Conservation (phyloP, 305 asterid genomes). For the Coffea humblotiana region DNA sequence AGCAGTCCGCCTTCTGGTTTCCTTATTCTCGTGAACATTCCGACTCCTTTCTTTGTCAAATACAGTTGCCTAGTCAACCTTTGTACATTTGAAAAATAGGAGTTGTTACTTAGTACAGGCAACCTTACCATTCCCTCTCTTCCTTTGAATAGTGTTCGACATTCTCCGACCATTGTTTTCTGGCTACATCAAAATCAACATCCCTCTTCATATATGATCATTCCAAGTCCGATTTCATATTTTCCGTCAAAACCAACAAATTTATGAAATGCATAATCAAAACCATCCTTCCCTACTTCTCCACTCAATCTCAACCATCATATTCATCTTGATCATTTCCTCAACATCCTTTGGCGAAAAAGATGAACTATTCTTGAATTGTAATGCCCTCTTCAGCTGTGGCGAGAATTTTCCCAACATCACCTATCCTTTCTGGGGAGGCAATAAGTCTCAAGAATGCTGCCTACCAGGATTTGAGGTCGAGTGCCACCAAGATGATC, state of each 20-base stretch:
- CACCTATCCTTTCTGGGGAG: constrained; percentile 30
- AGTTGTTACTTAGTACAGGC: too few relatives aligned
- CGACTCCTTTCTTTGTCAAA: too few relatives aligned
- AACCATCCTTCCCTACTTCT: constrained; percentile 9
- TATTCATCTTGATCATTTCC: constrained; percentile 16
- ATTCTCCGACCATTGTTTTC: too few relatives aligned
- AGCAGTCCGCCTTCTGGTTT: too few relatives aligned
- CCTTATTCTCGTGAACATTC: too few relatives aligned
- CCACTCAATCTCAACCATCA: constrained; percentile 10
- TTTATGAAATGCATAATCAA: constrained; percentile 16
- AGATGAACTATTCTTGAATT: constrained; percentile 8
- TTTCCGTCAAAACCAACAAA: background rate
- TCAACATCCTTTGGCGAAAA: constrained; percentile 2
- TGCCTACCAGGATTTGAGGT: constrained; percentile 11
- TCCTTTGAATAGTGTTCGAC: too few relatives aligned
- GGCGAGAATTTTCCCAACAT: constrained; percentile 16
- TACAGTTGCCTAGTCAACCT: too few relatives aligned
- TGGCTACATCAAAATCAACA: too few relatives aligned
- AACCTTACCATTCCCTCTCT: too few relatives aligned
- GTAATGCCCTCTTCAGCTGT: constrained; percentile 15
- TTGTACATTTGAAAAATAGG: too few relatives aligned
- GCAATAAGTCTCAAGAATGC: constrained; percentile 15
- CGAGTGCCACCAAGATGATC: background rate
- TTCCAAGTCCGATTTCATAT: background rate
- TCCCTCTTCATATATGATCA: too few relatives aligned